phyloP scores from a whole-genome alignment of 2,329 filamentous ascomycete genomes.

The Dothideomycetes sp. region DNA sequence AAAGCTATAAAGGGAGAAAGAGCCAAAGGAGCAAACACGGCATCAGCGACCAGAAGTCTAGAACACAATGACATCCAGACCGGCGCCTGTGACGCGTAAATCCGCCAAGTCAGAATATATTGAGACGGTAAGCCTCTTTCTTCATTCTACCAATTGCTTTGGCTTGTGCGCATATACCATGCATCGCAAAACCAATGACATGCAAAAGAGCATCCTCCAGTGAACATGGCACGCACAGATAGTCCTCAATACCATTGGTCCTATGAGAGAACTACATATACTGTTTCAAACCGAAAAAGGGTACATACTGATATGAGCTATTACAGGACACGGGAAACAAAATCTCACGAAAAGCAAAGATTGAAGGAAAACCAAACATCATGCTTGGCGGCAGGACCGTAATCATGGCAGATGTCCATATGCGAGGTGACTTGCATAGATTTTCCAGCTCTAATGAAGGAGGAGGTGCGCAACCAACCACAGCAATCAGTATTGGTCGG shows the following conservation, averaged over 20 bases:
- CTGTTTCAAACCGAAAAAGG: too few relatives aligned
- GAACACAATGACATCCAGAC: conserved; percentile 31
- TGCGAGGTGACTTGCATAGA: conserved; percentile 75
- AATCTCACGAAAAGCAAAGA: conserved; percentile 81
- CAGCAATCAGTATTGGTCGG: conserved; percentile 69
- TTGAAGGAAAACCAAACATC: conserved; percentile 95
- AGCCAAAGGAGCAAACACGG: too few relatives aligned
- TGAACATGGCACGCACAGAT: not conserved
- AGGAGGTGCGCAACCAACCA: conserved; percentile 22
- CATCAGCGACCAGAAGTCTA: not conserved
- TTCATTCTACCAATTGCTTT: not conserved
- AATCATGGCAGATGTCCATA: conserved; percentile 89
- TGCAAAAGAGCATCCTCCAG: not conserved
- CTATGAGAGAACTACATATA: not conserved
- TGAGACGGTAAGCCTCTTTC: conserved; percentile 61
- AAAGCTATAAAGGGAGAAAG: too few relatives aligned
- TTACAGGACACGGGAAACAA: conserved; percentile 92
- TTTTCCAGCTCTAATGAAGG: conserved; percentile 32
- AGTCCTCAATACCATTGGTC: not conserved
- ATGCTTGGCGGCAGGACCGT: conserved; percentile 91
- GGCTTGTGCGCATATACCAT: not conserved
- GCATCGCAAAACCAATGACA: not conserved
- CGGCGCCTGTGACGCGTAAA: conserved; percentile 39
- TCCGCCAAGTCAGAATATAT: conserved; percentile 86
- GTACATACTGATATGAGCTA: too few relatives aligned